Conservation (phyloP, 2,329 filamentous ascomycete species). For the Arthrobotrys entomopaga region DNA sequence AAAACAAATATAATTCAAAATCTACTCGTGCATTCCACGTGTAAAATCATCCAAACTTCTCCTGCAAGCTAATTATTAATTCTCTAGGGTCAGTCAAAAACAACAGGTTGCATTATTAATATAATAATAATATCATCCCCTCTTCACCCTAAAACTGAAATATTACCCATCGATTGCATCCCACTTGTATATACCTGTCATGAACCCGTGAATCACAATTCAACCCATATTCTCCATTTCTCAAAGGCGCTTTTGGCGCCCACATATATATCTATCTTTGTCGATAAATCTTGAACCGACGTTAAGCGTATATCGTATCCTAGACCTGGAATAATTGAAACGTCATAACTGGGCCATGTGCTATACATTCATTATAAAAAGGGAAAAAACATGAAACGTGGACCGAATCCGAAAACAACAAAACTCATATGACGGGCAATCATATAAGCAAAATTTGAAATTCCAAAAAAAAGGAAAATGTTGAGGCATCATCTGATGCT, state of each 20-base stretch:
- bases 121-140: no score
- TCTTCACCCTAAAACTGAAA: no score
- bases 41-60: no score
- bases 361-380: neutral
- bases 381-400: neutral
- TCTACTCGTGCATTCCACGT: no score
- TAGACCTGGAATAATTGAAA: no score
- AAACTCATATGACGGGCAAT: neutral
- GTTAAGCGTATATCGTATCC: conserved; percentile 33
- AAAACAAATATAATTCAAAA: no score
- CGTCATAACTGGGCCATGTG: neutral
- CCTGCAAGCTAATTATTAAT: no score
- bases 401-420: no score
- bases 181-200: no score
- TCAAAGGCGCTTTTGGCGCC: conserved; percentile 28
- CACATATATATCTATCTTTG: neutral
- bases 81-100: neutral
- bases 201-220: conserved; percentile 5
- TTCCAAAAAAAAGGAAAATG: neutral
- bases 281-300: conserved; percentile 27
- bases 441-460: neutral
- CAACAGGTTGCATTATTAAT: conserved; percentile 14
- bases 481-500: conserved; percentile 3
- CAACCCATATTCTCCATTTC: conserved; percentile 17
- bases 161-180: no score